Conservation (phyloP, 441 rosid species). For the Adansonia rubrostipa region DNA sequence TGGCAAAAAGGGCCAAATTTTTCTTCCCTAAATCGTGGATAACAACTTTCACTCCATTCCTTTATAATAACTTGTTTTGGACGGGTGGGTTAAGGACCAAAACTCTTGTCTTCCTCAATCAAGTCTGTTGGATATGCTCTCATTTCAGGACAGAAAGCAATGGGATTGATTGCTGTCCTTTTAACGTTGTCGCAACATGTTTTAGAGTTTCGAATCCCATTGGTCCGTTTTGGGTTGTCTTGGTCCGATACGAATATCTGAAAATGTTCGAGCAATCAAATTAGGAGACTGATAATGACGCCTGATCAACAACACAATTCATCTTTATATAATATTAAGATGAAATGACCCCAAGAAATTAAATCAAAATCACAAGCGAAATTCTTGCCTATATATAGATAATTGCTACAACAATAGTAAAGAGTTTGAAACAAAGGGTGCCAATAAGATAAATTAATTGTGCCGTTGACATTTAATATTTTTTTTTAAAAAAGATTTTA, state of each 20-base stretch:
- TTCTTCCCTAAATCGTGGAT: background rate
- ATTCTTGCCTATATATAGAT: background rate
- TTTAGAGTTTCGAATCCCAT: background rate
- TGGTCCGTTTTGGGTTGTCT: background rate
- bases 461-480: too few species aligned
- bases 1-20: background rate
- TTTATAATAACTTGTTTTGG: background rate
- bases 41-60: background rate
- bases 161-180: too few species aligned
- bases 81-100: background rate
- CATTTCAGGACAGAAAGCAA: too few species aligned
- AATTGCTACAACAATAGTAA: background rate
- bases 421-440: background rate
- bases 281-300: background rate
- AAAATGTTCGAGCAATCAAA: too few species aligned
- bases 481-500: too few species aligned
- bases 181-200: constrained; percentile 12
- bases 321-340: background rate
- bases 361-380: background rate
- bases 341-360: background rate
- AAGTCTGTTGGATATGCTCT: too few species aligned
- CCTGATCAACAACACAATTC: background rate
- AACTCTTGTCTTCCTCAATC: too few species aligned
- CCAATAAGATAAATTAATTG: too few species aligned
- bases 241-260: background rate